phyloP scores from a whole-genome alignment of 345 rosid genomes.

The Schrenkiella parvula region DNA sequence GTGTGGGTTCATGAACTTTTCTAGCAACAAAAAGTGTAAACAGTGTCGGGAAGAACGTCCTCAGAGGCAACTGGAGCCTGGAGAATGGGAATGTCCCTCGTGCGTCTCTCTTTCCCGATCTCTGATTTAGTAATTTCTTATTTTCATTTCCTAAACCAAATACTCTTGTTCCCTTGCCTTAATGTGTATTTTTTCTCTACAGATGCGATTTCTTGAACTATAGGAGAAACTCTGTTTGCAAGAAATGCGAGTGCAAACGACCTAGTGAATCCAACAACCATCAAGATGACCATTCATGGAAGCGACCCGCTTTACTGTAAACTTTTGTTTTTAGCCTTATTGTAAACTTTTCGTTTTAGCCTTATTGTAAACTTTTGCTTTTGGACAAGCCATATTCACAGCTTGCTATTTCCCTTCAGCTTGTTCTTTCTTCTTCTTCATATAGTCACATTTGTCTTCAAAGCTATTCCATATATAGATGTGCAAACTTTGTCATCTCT shows the following conservation, averaged over 20 bases:
- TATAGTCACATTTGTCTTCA: not conserved
- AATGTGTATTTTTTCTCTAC: conserved; percentile 18
- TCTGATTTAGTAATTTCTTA: not conserved
- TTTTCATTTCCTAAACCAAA: not conserved
- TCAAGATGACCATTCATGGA: conserved; percentile 35
- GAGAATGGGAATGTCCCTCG: conserved; percentile 98
- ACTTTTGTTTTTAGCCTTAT: not conserved
- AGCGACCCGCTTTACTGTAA: conserved; percentile 21
- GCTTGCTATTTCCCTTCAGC: conserved; percentile 4
- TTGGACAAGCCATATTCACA: not conserved
- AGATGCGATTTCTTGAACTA: conserved; percentile 81
- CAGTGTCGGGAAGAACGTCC: conserved; percentile 60
- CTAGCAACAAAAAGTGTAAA: conserved; percentile 66
- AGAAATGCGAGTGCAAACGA: conserved; percentile 50
- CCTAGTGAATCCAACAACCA: conserved; percentile 28
- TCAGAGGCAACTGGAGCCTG: conserved; percentile 54
- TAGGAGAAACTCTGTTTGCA: conserved; percentile 56
- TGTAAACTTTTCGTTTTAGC: conserved; percentile 10
- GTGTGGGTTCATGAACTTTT: conserved; percentile 93
- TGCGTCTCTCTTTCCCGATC: conserved; percentile 36
- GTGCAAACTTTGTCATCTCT: not conserved
- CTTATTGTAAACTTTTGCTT: conserved; percentile 2
- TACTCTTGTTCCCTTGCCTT: not conserved
- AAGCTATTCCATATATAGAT: not conserved
- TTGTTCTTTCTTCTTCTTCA: not conserved